phyloP scores from a whole-genome alignment of 2,329 filamentous ascomycete genomes.

The Lizonia empirigonia region DNA sequence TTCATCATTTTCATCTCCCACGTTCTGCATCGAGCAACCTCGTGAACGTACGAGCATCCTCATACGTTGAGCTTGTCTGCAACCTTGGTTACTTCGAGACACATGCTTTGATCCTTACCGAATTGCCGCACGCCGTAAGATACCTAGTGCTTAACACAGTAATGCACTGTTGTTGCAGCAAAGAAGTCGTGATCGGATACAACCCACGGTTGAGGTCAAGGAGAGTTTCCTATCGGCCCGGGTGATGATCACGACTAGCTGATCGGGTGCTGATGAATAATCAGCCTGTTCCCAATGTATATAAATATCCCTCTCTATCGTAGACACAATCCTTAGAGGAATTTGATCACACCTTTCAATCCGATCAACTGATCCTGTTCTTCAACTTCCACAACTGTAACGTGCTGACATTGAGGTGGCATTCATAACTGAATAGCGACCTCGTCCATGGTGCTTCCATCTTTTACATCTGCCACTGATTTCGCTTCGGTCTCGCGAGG shows the following conservation, averaged over 20 bases:
- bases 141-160: not conserved
- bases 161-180: too few species aligned
- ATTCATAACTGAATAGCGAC: not conserved
- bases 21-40: not conserved
- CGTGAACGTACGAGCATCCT: not conserved
- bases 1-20: not conserved
- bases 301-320: too few species aligned
- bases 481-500: not conserved
- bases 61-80: not conserved
- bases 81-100: not conserved
- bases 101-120: not conserved
- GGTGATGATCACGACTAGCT: too few species aligned
- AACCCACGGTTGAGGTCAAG: too few species aligned
- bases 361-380: too few species aligned
- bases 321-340: too few species aligned
- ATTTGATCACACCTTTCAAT: too few species aligned
- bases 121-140: not conserved
- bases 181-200: too few species aligned
- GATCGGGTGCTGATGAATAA: too few species aligned
- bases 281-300: too few species aligned
- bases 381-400: too few species aligned
- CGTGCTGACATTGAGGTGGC: not conserved
- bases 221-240: too few species aligned
- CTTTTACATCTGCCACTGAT: not conserved
- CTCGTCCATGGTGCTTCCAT: not conserved